phyloP scores from a whole-genome alignment of 306 rosid genomes.

The Mimosa bimucronata region DNA sequence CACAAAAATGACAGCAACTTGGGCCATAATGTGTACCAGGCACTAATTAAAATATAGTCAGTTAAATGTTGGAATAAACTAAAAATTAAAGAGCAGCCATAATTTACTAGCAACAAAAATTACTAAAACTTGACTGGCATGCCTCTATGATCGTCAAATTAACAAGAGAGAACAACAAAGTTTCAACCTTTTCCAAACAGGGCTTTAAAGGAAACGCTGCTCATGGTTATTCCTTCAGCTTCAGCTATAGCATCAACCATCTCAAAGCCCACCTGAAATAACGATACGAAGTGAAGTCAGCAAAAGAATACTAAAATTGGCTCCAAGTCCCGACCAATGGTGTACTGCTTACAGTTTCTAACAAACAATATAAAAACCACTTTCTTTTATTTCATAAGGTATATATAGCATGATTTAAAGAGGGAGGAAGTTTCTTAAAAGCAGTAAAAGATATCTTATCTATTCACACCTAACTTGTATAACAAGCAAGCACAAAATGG shows the following conservation, averaged over 20 bases:
- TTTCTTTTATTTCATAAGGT: neutral
- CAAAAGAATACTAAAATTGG: neutral
- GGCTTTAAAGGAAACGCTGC: slow-evolving; percentile 78
- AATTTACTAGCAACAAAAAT: slow-evolving; percentile 22
- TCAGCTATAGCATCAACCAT: slow-evolving; percentile 91
- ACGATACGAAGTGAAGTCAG: slow-evolving; percentile 17
- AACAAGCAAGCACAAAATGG: neutral
- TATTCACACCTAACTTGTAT: neutral
- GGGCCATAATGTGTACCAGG: neutral
- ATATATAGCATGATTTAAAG: neutral
- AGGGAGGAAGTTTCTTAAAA: slow-evolving; percentile 8
- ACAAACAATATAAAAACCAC: neutral
- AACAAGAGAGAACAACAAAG: slow-evolving; percentile 25
- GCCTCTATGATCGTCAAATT: neutral
- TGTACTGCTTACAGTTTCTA: neutral
- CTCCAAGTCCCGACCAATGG: neutral
- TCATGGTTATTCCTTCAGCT: slow-evolving; percentile 82
- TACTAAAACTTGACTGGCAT: neutral
- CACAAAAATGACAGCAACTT: neutral
- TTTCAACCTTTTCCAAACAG: slow-evolving; percentile 74
- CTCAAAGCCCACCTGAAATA: slow-evolving; percentile 87
- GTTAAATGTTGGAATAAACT: neutral
- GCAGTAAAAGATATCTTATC: neutral
- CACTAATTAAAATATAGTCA: neutral
- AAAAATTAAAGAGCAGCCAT: neutral